Evolutionary conservation across 164 flowering plant species (phyloP), one percentile per base, ranked within the genome.

Genomic region (Houttuynia cordata): DNA sequence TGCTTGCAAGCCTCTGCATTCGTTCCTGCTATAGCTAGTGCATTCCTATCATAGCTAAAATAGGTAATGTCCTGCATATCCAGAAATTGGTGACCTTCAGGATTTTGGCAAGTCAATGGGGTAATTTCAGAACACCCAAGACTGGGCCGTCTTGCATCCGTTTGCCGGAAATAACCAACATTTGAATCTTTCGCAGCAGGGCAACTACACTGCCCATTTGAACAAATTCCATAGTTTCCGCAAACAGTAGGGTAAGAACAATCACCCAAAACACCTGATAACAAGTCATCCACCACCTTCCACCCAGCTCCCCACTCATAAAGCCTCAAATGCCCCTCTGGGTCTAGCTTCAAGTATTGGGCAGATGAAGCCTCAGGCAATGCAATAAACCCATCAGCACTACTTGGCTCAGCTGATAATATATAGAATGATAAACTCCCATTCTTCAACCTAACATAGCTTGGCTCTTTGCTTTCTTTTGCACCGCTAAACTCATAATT

Each of bases 291-390:
- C n/a, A 59, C 68, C 23, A 39, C 65, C 24, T 7, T 56, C 74
- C 64, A 56, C 42, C 10, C 56, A 53, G 10, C 3, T 13, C 20
- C 25, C 75, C 74, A 71, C 20, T 65, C 64, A 51, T 62, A 77
- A 10, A 71, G 59, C 50, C 62, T 49, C 40, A 76, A 62, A 71
- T 76, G 77, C 62, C 80, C 75, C 51, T 77, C 72, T 18, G 68
- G 21, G 14, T 45, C 73, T 21, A 77, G 51, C 62, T 52, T 77
- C 72, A 77, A 49, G 57, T 56, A 67, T 18, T 71, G 75, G 0
- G 64, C 61, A 23, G 49, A 45, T 12, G 17, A 12, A 7, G 49
- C 3, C 15, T 7, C 17, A 45, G 49, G 49, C 8, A 45, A 45
- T 14, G 1, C 0, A 10, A 45, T 45, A 10, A 3, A 14, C 1